Base-by-base conservation (phyloP, 1,139 yeast species). In the Debaryomycetaceae sp. region DNA sequence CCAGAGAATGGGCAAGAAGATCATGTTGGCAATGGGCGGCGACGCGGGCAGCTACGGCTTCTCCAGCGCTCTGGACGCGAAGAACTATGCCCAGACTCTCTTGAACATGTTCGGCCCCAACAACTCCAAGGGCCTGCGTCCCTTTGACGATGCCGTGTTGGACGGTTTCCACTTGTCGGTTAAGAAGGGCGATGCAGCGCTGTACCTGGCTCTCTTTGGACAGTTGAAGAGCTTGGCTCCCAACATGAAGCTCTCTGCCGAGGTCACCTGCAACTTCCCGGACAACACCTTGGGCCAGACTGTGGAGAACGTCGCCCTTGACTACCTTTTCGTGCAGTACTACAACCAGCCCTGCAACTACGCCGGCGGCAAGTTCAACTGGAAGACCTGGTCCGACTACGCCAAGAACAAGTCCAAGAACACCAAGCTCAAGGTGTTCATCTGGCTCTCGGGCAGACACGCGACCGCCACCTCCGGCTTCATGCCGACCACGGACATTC, bases 231-330 rank as follows among this genome's bases (percentile, higher is more conserved):
- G 70, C 36, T 83, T 70, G 43, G 58, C 58, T 13, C 49, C 58
- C 14, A 46, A 54, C 12, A 86, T 81, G 58, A 86, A 81, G 51
- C 61, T 86, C 28, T 73, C 94, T 30, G 95, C 95, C 37, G 94
- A 97, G 39, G 97, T 97, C 16, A 97, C 87, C 61, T 87, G 97
- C 61, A 81, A 78, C 14, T 82, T 76, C 49, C 97, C 97, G 13
- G 97, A 87, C 58, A 83, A 78, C 5, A 73, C 80, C 26, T 74
- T 80, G 26, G 93, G 93, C 37, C 72, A 75, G 31, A 56, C 80
- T 23, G 55, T 87, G 41, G 59, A 61, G 14, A 56, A 68, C 23
- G 73, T 81, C 14, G 63, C 71, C 26, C 60, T 87, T 38, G 97
- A 87, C 55, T 85, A 78, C 54, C 87, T 90, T 2, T 85, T 82